A percentile compares a stretch with the other conserved stretches of the same genome.
Conservation (phyloP, 805 yeast species). For the Yamadazyma paraphyllophila region DNA sequence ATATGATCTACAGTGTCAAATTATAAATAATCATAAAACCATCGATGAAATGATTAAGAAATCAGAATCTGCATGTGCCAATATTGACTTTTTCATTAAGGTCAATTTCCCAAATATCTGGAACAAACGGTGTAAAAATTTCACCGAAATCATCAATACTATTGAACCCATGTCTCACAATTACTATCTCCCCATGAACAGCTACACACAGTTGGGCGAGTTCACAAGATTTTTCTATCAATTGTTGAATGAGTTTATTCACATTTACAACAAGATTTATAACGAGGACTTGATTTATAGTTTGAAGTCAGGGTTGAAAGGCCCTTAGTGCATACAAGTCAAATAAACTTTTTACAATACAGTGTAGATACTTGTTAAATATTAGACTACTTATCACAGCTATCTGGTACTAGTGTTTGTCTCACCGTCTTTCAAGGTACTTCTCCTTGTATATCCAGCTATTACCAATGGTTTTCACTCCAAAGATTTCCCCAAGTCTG, state of each 20-base stretch:
- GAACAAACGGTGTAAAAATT: conserved; percentile 7
- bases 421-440: conserved; percentile 28
- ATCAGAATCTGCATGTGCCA: conserved; percentile 9
- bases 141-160: not conserved
- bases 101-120: conserved; percentile 11
- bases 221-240: conserved; percentile 28
- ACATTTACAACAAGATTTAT: conserved; percentile 14
- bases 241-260: conserved; percentile 32
- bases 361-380: not conserved
- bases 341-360: not conserved
- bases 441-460: conserved; percentile 76
- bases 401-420: too few relatives aligned
- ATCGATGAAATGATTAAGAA: conserved; percentile 4
- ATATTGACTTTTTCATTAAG: conserved; percentile 10
- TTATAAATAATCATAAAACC: conserved; percentile 6
- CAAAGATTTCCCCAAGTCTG: conserved; percentile 60
- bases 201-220: conserved; percentile 25
- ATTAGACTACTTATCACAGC: not conserved
- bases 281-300: conserved; percentile 16
- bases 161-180: conserved; percentile 5
- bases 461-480: conserved; percentile 61
- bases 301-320: conserved; percentile 16
- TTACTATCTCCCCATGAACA: conserved; percentile 39
- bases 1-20: not conserved
- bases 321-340: conserved; percentile 7